Percentiles rank a stretch among this genome's conserved stretches.
Conservation (phyloP, 306 rosid genomes). For the Elaeagnus macrophylla region DNA sequence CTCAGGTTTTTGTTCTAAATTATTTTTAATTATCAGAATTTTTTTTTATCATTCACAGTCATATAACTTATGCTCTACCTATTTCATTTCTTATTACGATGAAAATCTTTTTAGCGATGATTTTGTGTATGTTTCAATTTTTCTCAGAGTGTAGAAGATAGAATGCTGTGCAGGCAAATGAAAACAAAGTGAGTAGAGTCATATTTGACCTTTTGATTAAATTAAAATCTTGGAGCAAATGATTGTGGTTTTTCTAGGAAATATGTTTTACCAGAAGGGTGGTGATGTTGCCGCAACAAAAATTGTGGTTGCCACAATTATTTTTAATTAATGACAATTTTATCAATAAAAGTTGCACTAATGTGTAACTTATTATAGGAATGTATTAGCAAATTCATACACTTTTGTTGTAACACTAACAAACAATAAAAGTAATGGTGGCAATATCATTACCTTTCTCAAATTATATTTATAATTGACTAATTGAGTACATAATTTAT, state of each 20-base stretch:
- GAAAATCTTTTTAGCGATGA: constrained; percentile 13
- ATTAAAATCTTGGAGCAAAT: background rate
- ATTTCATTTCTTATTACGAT: background rate
- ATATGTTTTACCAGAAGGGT: too few relatives aligned
- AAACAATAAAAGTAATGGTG: too few relatives aligned
- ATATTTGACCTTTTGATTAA: constrained; percentile 2
- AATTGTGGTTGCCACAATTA: too few relatives aligned
- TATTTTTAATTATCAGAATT: background rate
- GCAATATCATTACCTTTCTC: too few relatives aligned
- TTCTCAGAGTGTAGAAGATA: constrained; percentile 81
- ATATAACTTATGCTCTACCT: background rate
- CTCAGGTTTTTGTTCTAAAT: constrained; percentile 33
- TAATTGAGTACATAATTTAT: too few relatives aligned
- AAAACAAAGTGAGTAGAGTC: constrained; percentile 36
- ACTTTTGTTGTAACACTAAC: too few relatives aligned
- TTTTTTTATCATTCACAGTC: background rate
- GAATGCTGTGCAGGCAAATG: constrained; percentile 48
- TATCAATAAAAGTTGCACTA: too few relatives aligned
- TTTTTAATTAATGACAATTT: too few relatives aligned
- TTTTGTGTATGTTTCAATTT: constrained; percentile 11
- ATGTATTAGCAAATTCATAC: too few relatives aligned
- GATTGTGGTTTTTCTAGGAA: background rate
- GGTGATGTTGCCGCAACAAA: too few relatives aligned
- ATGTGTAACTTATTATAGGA: too few relatives aligned
- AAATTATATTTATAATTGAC: too few relatives aligned